Evolutionary conservation across 1,284 basidiomycete genomes (phyloP).

Genomic region (Leccinum subspadiceum): DNA sequence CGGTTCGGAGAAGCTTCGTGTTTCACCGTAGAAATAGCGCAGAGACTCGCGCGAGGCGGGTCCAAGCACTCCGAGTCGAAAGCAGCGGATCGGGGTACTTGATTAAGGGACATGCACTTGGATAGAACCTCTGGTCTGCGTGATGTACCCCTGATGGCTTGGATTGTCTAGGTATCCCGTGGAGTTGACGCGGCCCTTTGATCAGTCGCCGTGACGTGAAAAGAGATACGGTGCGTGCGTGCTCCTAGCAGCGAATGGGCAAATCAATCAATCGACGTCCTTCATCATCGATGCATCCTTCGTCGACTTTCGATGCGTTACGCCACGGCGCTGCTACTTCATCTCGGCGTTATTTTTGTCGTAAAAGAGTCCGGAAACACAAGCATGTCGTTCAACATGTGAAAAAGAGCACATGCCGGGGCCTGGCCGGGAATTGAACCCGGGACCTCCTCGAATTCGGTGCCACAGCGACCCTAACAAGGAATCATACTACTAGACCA

Average conservation of each 20-base stretch:
- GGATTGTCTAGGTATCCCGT: conserved; percentile 28
- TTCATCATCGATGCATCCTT: conserved; percentile 15
- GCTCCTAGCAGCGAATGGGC: conserved; percentile 18
- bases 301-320: conserved; percentile 4
- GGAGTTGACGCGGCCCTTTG: conserved; percentile 31
- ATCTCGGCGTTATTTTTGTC: conserved; percentile 14
- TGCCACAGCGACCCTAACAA: conserved; percentile 47
- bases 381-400: not conserved
- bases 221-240: conserved; percentile 35
- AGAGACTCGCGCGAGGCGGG: conserved; percentile 1
- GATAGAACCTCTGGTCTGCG: conserved; percentile 13
- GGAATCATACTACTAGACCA: conserved; percentile 75
- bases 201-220: conserved; percentile 39
- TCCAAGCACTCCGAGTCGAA: conserved; percentile 8
- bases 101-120: conserved; percentile 15
- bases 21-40: conserved; percentile 20
- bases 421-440: conserved; percentile 85
- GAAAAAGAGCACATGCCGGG: conserved; percentile 37
- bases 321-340: conserved; percentile 11
- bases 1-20: conserved; percentile 5
- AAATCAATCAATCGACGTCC: conserved; percentile 23
- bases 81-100: conserved; percentile 10
- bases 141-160: conserved; percentile 35
- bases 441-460: conserved; percentile 63
- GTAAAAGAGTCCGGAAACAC: conserved; percentile 15